phyloP scores from a whole-genome alignment of 2,329 filamentous ascomycete species.

The Falciphora oryzae region DNA sequence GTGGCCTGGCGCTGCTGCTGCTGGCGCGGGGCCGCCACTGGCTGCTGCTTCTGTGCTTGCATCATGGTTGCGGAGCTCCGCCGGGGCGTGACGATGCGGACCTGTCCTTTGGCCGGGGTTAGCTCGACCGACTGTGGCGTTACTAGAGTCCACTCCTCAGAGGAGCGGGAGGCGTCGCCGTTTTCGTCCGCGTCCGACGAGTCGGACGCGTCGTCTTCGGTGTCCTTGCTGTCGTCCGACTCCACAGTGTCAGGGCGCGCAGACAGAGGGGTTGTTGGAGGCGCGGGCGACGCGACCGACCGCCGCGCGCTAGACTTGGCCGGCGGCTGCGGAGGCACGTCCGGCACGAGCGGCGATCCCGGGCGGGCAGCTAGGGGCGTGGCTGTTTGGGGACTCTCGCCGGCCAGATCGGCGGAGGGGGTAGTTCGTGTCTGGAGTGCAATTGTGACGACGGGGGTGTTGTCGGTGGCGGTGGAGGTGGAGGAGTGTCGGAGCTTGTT shows the following conservation, averaged over 20 bases:
- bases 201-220: slow-evolving; percentile 3
- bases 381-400: not conserved
- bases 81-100: slow-evolving; percentile 8
- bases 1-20: slow-evolving; percentile 7
- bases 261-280: not conserved
- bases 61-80: slow-evolving; percentile 8
- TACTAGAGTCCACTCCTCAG: slow-evolving; percentile 3
- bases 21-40: not conserved
- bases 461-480: not conserved
- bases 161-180: not conserved
- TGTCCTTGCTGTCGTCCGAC: not conserved
- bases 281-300: not conserved
- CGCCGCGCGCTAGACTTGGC: not conserved
- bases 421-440: no score
- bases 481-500: not conserved
- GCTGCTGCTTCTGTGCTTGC: slow-evolving; percentile 7
- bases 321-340: not conserved
- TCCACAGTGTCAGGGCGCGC: not conserved
- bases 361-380: no score
- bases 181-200: slow-evolving; percentile 7
- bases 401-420: not conserved
- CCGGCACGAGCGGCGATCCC: not conserved
- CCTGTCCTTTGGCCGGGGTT: slow-evolving; percentile 8
- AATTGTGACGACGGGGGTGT: not conserved
- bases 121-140: slow-evolving; percentile 9